phyloP scores from a whole-genome alignment of 208 protist species.

The Leishmania martiniquensis region DNA sequence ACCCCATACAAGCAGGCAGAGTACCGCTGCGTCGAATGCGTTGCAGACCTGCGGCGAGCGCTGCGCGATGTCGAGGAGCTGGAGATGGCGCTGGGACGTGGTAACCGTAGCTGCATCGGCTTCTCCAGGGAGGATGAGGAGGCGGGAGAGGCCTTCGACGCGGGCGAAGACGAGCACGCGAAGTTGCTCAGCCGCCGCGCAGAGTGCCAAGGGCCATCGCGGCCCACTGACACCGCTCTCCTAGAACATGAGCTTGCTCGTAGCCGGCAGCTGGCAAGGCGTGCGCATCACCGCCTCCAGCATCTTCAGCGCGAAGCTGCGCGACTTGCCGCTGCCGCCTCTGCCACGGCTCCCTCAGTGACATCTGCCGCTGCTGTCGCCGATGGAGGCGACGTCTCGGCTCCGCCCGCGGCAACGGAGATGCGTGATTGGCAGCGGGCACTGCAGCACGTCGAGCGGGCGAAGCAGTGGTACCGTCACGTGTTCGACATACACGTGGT shows the following conservation, averaged over 20 bases:
- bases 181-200: conserved; percentile 18
- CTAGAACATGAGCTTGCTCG: conserved; percentile 31
- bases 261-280: conserved; percentile 22
- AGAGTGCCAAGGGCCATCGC: background rate
- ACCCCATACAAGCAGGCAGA: conserved; percentile 56
- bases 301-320: conserved; percentile 43
- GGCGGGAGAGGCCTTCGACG: background rate
- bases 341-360: background rate
- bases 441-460: conserved; percentile 45
- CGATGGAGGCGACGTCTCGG: background rate
- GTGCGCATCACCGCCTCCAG: conserved; percentile 30
- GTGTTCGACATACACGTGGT: conserved; percentile 45
- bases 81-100: conserved; percentile 7
- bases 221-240: conserved; percentile 11
- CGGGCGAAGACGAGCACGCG: conserved; percentile 10
- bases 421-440: conserved; percentile 23
- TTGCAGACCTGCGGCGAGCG: conserved; percentile 40
- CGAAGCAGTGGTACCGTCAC: conserved; percentile 53
- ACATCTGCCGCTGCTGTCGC: background rate
- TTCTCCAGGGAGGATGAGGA: conserved; percentile 11
- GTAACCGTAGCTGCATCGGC: background rate
- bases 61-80: conserved; percentile 37
- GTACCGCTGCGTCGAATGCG: conserved; percentile 53
- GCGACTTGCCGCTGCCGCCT: conserved; percentile 13
- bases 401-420: background rate